Base-by-base conservation (phyloP, 768 basidiomycete genomes). In the Pulveroboletus sp. region DNA sequence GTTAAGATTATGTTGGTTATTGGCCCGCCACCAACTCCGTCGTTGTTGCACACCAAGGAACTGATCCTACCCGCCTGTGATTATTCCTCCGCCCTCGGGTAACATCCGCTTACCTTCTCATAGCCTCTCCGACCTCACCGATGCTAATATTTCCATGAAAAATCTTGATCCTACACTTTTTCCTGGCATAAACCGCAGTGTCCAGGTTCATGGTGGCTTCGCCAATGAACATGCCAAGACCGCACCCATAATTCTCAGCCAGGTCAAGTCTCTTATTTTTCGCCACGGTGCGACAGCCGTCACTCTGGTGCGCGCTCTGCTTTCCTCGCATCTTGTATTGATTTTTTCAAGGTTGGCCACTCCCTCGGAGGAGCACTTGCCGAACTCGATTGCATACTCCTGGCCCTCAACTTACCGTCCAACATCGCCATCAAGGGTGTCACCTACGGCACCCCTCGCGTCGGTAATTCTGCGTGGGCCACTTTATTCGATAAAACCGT, bases 1-100 rank as follows among this genome's bases (percentile, higher is more conserved):
- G 17, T 29, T 16, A 37, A 82, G 80, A 68, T 54, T 82, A 74
- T 55, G 79, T 82, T 17, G 82, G 82, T 7, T 81, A 76, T 54
- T 81, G 78, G 71, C 75, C 76, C 1, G 52, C 66, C 7, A 64
- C 75, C 50, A 69, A 75, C 47, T 69, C 79, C 3, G 72, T 83
- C 32, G 72, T 84, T n/a, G 79, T 84, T 8, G 76, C 76, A 1
- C 82, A 83, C 53, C 71, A 84, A 58, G 82, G 82, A 14, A 84
- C 82, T 6, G 78, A 84, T 50, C 78, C 81, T 7, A 73, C 67
- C 0, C 60, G 77, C 49, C 55, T 84, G 81, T 82, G 53, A 62
- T 73, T 47, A 8, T 31, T 48, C 8, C 1, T 23, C 14, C 36
- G 17, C 7, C 21, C 35, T 49, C 17, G 20, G n/a, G 1, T 13